Evolutionary conservation across 1,139 yeast genomes (phyloP).

Genomic region (Hansenula anomala): DNA sequence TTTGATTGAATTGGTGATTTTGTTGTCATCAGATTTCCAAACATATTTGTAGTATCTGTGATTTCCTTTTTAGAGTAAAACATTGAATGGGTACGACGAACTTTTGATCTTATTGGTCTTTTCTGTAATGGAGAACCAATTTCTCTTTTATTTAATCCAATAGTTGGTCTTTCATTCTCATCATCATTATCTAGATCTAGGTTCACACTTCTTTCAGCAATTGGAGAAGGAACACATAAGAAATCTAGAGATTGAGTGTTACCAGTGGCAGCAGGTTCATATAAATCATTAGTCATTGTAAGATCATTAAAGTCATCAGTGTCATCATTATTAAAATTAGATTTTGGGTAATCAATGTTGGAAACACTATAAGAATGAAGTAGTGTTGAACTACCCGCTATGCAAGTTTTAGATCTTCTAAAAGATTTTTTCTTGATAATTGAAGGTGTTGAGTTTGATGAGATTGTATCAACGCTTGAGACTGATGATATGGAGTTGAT

Average conservation of each 20-base stretch:
- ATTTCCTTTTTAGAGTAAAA: conserved; percentile 42
- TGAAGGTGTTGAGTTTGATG: neutral
- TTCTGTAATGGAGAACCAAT: conserved; percentile 27
- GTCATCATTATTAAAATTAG: conserved; percentile 4
- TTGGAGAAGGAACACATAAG: conserved; percentile 25
- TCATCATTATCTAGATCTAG: conserved; percentile 2
- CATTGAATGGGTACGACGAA: conserved; percentile 65
- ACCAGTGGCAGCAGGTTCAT: conserved; percentile 5
- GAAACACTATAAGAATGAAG: conserved; percentile 16
- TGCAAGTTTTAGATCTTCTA: conserved; percentile 17
- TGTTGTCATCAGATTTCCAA: conserved; percentile 19
- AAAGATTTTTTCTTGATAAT: conserved; percentile 10
- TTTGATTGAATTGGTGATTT: conserved; percentile 12
- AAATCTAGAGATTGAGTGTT: conserved; percentile 17
- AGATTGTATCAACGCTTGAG: conserved; percentile 10
- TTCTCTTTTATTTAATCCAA: conserved; percentile 21
- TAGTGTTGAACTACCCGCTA: conserved; percentile 8
- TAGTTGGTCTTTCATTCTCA: conserved; percentile 2
- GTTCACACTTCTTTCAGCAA: conserved; percentile 10
- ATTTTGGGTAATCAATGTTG: conserved; percentile 10
- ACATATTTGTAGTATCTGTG: conserved; percentile 25
- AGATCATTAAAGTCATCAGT: conserved; percentile 8
- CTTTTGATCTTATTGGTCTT: conserved; percentile 28
- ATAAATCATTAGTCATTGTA: conserved; percentile 8
- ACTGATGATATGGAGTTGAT: conserved; percentile 11